Evolutionary conservation across 176 grass and related monocot species (phyloP).

Genomic region (Chrysopogon serrulatus): DNA sequence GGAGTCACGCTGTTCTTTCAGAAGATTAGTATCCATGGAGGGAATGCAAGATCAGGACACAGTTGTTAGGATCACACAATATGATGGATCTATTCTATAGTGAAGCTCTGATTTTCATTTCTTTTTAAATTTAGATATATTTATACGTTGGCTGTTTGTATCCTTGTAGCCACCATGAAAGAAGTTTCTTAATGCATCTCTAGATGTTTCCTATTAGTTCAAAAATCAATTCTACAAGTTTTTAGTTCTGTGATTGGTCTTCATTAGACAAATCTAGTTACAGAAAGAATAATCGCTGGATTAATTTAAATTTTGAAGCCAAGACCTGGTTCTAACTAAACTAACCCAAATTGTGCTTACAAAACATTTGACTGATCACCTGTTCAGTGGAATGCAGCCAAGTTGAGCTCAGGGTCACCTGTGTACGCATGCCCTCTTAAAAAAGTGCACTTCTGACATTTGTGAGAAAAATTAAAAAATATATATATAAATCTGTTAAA

Average conservation of each 20-base stretch:
- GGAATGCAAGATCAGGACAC: not conserved
- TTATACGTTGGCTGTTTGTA: not conserved
- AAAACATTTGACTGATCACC: not conserved
- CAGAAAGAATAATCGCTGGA: not conserved
- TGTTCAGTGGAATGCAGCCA: not conserved
- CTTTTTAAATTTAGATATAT: not conserved
- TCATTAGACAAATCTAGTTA: constrained; percentile 1
- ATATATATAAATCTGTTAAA: not conserved
- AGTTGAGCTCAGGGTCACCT: not conserved
- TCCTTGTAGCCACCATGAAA: not conserved
- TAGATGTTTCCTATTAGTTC: not conserved
- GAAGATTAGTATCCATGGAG: not conserved
- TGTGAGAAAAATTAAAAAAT: not conserved
- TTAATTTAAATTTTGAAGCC: not conserved
- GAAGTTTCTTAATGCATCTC: not conserved
- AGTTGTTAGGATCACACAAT: not conserved
- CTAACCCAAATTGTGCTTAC: not conserved
- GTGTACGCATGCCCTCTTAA: not conserved
- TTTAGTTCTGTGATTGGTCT: not conserved
- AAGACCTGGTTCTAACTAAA: not conserved
- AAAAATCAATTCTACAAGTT: not conserved
- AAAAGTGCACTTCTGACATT: not conserved
- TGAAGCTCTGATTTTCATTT: not conserved
- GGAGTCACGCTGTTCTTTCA: not conserved
- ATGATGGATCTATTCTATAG: not conserved